Percentiles rank a stretch among this genome's conserved stretches.
phyloP scores from a whole-genome alignment of 208 protist species.

The Trypanosoma brucei region DNA sequence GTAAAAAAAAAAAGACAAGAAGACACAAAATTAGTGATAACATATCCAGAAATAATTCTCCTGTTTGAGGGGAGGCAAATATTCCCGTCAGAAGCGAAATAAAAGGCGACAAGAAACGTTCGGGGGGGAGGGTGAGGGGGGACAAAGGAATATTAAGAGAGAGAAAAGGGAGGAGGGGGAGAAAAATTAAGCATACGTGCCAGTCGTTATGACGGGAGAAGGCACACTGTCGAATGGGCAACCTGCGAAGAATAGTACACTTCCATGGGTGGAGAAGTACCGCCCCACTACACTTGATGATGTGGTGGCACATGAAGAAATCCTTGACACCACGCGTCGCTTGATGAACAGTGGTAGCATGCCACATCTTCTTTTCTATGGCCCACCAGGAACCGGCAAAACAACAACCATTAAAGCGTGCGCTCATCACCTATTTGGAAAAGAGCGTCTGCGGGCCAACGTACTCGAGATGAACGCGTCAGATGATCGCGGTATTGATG shows the following conservation, averaged over 20 bases:
- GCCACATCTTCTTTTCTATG: slow-evolving; percentile 98
- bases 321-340: slow-evolving; percentile 83
- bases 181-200: not conserved
- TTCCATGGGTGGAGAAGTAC: slow-evolving; percentile 96
- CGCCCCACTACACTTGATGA: slow-evolving; percentile 85
- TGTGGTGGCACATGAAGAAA: slow-evolving; percentile 92
- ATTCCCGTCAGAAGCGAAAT: too few relatives aligned
- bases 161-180: not conserved
- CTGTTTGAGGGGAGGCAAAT: too few relatives aligned
- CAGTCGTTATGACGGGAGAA: slow-evolving; percentile 8
- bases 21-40: too few relatives aligned
- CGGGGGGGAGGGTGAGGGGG: not conserved
- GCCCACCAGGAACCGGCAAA: slow-evolving; percentile 93
- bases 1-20: too few relatives aligned
- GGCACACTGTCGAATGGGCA: slow-evolving; percentile 14
- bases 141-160: not conserved
- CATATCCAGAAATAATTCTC: too few relatives aligned
- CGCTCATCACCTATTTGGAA: slow-evolving; percentile 92
- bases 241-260: slow-evolving; percentile 14
- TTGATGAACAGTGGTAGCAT: slow-evolving; percentile 92
- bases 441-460: slow-evolving; percentile 77
- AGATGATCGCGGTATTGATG: slow-evolving; percentile 98
- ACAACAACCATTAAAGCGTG: slow-evolving; percentile 88
- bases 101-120: too few relatives aligned
- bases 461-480: slow-evolving; percentile 98